Evolutionary conservation across 1,139 yeast genomes (phyloP).

Genomic region (Debaryomycetaceae sp.): DNA sequence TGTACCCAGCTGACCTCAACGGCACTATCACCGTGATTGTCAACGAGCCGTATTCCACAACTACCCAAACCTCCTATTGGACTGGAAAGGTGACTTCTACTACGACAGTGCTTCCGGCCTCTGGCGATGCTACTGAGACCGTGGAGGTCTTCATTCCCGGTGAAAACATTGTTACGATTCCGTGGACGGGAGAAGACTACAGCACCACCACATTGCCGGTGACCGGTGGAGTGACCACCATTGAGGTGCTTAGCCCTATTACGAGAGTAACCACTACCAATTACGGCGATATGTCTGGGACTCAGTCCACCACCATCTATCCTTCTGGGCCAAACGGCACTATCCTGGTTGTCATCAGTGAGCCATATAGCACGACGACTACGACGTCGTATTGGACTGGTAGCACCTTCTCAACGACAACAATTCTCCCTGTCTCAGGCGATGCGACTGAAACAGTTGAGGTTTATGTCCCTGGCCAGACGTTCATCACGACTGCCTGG

Average conservation of each 20-base stretch:
- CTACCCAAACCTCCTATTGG: too few relatives aligned
- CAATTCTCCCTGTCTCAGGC: too few relatives aligned
- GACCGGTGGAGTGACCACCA: neutral
- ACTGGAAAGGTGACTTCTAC: too few relatives aligned
- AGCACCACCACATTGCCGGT: neutral
- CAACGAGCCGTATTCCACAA: too few relatives aligned
- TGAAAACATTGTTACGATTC: neutral
- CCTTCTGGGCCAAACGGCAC: neutral
- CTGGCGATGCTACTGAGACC: too few relatives aligned
- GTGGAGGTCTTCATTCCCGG: too few relatives aligned
- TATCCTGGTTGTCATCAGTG: slow-evolving; percentile 7
- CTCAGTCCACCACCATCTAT: slow-evolving; percentile 7
- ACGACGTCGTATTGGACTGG: slow-evolving; percentile 8
- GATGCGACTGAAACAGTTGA: slow-evolving; percentile 4
- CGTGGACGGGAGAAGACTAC: neutral
- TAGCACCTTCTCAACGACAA: too few relatives aligned
- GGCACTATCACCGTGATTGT: too few relatives aligned
- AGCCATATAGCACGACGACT: slow-evolving; percentile 7
- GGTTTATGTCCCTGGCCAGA: slow-evolving; percentile 7
- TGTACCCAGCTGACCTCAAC: too few relatives aligned
- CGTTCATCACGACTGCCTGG: slow-evolving; percentile 3
- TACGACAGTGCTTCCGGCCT: too few relatives aligned
- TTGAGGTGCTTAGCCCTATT: neutral
- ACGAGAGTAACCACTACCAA: slow-evolving; percentile 7
- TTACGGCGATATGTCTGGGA: slow-evolving; percentile 9